These are phyloP conservation scores for Groenewaldozyma auringiensis DNA, from an alignment of 1,139 yeast genomes.

Conservation along the genomic window DNA sequence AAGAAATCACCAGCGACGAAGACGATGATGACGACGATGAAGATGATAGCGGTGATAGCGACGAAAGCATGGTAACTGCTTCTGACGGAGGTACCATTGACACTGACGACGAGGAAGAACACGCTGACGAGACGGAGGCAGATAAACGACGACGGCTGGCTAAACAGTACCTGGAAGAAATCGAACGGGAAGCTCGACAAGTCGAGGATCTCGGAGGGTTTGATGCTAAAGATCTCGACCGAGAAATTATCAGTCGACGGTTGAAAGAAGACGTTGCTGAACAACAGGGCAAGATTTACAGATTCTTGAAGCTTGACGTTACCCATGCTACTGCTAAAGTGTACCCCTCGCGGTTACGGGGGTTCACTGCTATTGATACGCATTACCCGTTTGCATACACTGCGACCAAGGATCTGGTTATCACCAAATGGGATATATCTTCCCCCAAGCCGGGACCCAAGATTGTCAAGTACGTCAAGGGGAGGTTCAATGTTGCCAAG, in stretches of 20 bases:
- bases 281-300: constrained; percentile 72
- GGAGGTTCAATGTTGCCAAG: constrained; percentile 31
- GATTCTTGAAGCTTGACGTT: constrained; percentile 36
- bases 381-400: constrained; percentile 62
- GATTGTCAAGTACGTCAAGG: constrained; percentile 56
- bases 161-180: constrained; percentile 78
- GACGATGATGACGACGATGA: constrained; percentile 18
- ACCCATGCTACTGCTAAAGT: constrained; percentile 5
- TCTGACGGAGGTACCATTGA: constrained; percentile 17
- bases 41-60: constrained; percentile 14
- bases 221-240: constrained; percentile 88
- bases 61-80: constrained; percentile 9
- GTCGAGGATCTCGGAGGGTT: constrained; percentile 41
- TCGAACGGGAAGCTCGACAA: constrained; percentile 34
- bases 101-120: constrained; percentile 17
- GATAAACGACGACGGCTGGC: constrained; percentile 93
- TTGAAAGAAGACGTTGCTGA: constrained; percentile 87
- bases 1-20: constrained; percentile 27
- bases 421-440: constrained; percentile 70
- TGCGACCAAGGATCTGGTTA: constrained; percentile 71
- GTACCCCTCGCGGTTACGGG: constrained; percentile 20
- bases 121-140: constrained; percentile 71
- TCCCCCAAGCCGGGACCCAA: constrained; percentile 38
- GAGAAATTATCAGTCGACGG: constrained; percentile 73
- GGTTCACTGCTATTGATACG: constrained; percentile 33